Evolutionary conservation across 495 filamentous ascomycete species (phyloP).

Genomic region (Umbilicaria muhlenbergii): DNA sequence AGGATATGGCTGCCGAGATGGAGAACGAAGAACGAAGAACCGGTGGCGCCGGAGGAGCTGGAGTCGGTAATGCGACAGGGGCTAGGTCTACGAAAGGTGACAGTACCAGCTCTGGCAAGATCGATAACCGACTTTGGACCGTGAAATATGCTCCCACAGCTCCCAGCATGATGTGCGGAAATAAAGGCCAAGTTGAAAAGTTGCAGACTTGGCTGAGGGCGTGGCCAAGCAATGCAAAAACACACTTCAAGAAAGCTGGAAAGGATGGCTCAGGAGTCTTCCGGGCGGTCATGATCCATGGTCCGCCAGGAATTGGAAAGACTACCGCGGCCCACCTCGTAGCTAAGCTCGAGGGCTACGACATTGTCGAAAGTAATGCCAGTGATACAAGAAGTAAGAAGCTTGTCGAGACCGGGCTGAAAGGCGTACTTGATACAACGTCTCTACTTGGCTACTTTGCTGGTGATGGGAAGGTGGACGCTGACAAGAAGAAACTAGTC

Average conservation of each 20-base stretch:
- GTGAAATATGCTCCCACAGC: conserved; percentile 83
- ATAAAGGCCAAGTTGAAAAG: conserved; percentile 80
- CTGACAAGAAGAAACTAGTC: conserved; percentile 75
- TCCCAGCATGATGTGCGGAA: conserved; percentile 82
- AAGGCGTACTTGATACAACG: conserved; percentile 82
- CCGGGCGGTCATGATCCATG: conserved; percentile 82
- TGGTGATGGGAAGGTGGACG: conserved; percentile 63
- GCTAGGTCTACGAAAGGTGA: conserved; percentile 21
- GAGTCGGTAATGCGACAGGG: conserved; percentile 33
- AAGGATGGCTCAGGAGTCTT: conserved; percentile 64
- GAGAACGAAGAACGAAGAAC: conserved; percentile 39
- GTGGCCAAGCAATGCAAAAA: conserved; percentile 62
- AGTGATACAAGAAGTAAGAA: conserved; percentile 98
- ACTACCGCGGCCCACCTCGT: conserved; percentile 93
- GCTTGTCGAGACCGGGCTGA: conserved; percentile 72
- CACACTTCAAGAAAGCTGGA: conserved; percentile 60
- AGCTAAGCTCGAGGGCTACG: conserved; percentile 83
- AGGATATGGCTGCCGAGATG: conserved; percentile 66
- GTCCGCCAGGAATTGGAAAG: conserved; percentile 93
- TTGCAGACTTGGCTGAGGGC: conserved; percentile 72
- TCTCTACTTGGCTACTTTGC: conserved; percentile 87
- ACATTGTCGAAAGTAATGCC: conserved; percentile 88
- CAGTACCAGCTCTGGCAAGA: conserved; percentile 17
- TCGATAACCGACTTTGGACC: conserved; percentile 73
- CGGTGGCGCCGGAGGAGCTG: conserved; percentile 25